Percentiles rank a stretch among this genome's conserved stretches.
These are phyloP conservation scores for Schizophyllum commune DNA, from an alignment of 1,284 basidiomycete species.

Conservation along the genomic window DNA sequence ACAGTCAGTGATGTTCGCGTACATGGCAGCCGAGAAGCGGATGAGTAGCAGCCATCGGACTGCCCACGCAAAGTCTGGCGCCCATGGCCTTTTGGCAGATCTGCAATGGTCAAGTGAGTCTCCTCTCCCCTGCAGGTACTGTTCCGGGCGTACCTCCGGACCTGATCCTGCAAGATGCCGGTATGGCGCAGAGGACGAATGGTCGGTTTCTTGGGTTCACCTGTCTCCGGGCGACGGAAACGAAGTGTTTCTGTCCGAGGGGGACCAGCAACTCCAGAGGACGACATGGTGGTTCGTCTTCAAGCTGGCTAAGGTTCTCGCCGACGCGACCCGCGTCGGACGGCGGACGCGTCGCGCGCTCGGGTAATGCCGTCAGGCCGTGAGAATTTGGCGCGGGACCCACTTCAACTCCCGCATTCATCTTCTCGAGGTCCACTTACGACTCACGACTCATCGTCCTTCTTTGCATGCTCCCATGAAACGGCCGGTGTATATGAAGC, in stretches of 20 bases:
- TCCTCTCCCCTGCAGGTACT: not conserved
- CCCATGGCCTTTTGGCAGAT: slow-evolving; percentile 70
- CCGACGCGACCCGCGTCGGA: not conserved
- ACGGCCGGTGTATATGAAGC: no score
- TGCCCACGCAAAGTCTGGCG: slow-evolving; percentile 76
- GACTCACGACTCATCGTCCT: no score
- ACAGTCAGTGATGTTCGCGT: slow-evolving; percentile 92
- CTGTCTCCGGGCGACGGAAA: slow-evolving; percentile 37
- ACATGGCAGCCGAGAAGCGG: slow-evolving; percentile 87
- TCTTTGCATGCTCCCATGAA: no score
- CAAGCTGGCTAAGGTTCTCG: no score
- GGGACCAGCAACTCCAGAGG: not conserved
- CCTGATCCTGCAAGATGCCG: slow-evolving; percentile 70
- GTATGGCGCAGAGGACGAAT: slow-evolving; percentile 37
- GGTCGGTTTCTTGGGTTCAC: slow-evolving; percentile 21
- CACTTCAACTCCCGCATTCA: no score
- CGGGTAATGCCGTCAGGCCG: not conserved
- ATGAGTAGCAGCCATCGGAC: slow-evolving; percentile 79
- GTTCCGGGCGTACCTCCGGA: slow-evolving; percentile 44
- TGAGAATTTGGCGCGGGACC: not conserved
- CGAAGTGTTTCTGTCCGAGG: slow-evolving; percentile 8
- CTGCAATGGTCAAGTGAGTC: slow-evolving; percentile 24
- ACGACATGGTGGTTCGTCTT: not conserved
- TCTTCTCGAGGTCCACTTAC: no score
- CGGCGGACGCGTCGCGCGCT: not conserved